phyloP scores from a whole-genome alignment of 352 stramenopile species.

The Globisporangium nodosum region DNA sequence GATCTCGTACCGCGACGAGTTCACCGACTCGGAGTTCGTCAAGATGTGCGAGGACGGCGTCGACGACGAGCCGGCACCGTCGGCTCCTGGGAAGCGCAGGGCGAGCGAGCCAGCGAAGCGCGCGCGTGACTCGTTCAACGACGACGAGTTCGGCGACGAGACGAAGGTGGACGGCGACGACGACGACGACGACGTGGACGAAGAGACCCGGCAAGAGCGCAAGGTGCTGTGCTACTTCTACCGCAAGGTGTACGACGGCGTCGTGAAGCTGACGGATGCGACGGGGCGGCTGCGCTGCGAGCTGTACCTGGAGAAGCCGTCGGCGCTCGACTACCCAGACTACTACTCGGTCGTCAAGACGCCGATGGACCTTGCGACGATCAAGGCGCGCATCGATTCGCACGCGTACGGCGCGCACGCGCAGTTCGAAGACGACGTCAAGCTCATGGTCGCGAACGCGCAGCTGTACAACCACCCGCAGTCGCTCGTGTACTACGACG shows the following conservation, averaged over 20 bases:
- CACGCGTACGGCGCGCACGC: constrained; percentile 60
- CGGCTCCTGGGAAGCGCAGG: constrained; percentile 16
- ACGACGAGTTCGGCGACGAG: neutral
- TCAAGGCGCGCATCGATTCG: constrained; percentile 72
- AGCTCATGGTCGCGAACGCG: constrained; percentile 84
- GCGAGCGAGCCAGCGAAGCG: constrained; percentile 22
- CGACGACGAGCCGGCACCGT: constrained; percentile 23
- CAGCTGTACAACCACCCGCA: constrained; percentile 84
- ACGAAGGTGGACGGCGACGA: constrained; percentile 6
- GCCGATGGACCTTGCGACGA: constrained; percentile 86
- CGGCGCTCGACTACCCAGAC: constrained; percentile 77
- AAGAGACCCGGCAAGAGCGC: constrained; percentile 39
- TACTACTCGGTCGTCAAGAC: constrained; percentile 88
- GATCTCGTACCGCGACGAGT: constrained; percentile 83
- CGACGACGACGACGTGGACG: constrained; percentile 30
- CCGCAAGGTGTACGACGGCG: constrained; percentile 79
- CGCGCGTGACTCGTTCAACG: constrained; percentile 14
- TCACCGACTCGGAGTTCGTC: constrained; percentile 83
- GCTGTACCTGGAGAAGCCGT: constrained; percentile 78
- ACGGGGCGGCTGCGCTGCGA: constrained; percentile 62
- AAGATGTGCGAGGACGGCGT: constrained; percentile 86
- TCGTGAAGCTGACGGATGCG: constrained; percentile 69
- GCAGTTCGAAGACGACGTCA: constrained; percentile 75
- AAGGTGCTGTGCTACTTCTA: constrained; percentile 81
- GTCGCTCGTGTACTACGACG: constrained; percentile 79